A percentile compares a stretch with the other conserved stretches of the same genome.
Conservation (phyloP, 495 filamentous ascomycete species). For the Bacidia rubella region DNA sequence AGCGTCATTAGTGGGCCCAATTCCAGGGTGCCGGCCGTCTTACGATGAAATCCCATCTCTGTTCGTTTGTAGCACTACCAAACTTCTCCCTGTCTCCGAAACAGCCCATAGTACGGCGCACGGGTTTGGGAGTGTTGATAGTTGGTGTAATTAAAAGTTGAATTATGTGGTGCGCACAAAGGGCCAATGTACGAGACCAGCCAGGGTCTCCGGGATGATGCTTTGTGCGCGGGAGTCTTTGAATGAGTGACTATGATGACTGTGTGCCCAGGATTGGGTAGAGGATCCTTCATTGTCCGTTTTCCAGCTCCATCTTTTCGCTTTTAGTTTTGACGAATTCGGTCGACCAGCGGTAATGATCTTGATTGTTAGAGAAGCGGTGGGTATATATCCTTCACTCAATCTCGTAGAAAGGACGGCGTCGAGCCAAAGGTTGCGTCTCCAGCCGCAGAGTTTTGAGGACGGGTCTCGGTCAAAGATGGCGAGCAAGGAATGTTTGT, state of each 20-base stretch:
- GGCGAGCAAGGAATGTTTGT: neutral
- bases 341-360: neutral
- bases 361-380: too few relatives aligned
- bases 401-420: too few relatives aligned
- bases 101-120: conserved; percentile 50
- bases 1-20: conserved; percentile 8
- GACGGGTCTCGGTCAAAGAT: too few relatives aligned
- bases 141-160: too few relatives aligned
- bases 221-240: neutral
- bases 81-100: conserved; percentile 54
- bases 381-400: too few relatives aligned
- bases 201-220: neutral
- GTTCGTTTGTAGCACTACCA: conserved; percentile 54
- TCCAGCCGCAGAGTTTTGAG: neutral
- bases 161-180: neutral
- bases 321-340: neutral
- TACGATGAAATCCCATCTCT: conserved; percentile 94
- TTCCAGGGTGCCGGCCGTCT: conserved; percentile 19
- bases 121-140: neutral
- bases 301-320: neutral
- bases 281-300: neutral
- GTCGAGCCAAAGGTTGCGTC: neutral
- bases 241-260: neutral
- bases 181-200: neutral
- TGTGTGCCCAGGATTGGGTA: neutral